Conservation (phyloP, 345 rosid genomes). For the Psidium guajava region DNA sequence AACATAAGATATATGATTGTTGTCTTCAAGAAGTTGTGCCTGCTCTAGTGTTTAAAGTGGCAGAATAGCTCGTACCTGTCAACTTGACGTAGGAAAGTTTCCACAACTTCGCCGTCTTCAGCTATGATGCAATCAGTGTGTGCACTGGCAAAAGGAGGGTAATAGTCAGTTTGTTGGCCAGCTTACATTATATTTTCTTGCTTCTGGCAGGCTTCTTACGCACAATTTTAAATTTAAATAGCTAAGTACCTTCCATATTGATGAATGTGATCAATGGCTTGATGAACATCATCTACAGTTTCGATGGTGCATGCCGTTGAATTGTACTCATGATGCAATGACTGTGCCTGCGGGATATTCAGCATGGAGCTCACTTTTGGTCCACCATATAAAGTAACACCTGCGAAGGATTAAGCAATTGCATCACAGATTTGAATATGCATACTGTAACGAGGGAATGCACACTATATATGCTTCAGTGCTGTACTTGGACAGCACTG, state of each 20-base stretch:
- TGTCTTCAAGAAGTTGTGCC: neutral
- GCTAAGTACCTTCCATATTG: slow-evolving; percentile 67
- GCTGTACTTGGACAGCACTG: slow-evolving; percentile 6
- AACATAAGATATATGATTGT: neutral
- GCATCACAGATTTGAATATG: too few relatives aligned
- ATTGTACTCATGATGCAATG: too few relatives aligned
- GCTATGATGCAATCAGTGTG: slow-evolving; percentile 92
- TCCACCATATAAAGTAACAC: neutral
- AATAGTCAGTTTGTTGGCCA: neutral
- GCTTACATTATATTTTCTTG: neutral
- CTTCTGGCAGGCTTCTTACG: neutral
- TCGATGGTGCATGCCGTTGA: too few relatives aligned
- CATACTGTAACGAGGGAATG: too few relatives aligned
- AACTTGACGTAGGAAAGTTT: slow-evolving; percentile 66
- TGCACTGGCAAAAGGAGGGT: slow-evolving; percentile 41
- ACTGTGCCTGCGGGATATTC: slow-evolving; percentile 19
- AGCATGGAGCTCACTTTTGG: neutral
- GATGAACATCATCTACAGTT: slow-evolving; percentile 74
- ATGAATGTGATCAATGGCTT: slow-evolving; percentile 84
- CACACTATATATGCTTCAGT: too few relatives aligned
- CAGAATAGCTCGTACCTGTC: slow-evolving; percentile 45
- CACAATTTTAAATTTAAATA: neutral
- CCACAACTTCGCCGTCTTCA: slow-evolving; percentile 64
- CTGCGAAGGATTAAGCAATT: neutral
- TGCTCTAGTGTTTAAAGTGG: neutral